These are phyloP conservation scores for Trametopsis cervina DNA, from an alignment of 768 basidiomycete species.

Conservation along the genomic window DNA sequence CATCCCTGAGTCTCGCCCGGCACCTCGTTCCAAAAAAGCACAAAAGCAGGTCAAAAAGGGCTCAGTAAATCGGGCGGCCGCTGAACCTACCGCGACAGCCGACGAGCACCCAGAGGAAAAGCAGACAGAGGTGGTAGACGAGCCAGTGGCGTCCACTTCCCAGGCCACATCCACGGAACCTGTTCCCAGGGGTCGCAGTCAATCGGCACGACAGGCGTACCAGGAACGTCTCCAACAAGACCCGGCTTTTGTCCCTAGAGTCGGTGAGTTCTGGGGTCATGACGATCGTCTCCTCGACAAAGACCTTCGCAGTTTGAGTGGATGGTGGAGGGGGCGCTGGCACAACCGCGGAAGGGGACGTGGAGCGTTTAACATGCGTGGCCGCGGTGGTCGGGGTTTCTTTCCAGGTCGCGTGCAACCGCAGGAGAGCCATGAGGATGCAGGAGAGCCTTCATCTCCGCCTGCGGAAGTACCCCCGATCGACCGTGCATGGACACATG, in stretches of 20 bases:
- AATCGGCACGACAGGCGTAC: constrained; percentile 78
- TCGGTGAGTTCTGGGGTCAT: constrained; percentile 93
- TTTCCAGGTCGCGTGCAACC: constrained; percentile 17
- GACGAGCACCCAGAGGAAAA: constrained; percentile 15
- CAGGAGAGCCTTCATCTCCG: constrained; percentile 16
- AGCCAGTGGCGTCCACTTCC: constrained; percentile 35
- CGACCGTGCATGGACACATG: constrained; percentile 75
- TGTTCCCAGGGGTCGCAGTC: constrained; percentile 37
- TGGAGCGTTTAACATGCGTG: constrained; percentile 39
- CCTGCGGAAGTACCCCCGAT: constrained; percentile 42
- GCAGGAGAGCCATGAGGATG: constrained; percentile 12
- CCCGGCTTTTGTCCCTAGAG: constrained; percentile 84
- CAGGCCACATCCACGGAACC: constrained; percentile 23
- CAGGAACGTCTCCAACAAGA: constrained; percentile 76
- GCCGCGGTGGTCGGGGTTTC: constrained; percentile 52
- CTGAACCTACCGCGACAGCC: constrained; percentile 24
- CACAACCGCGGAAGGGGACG: constrained; percentile 62
- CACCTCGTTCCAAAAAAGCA: constrained; percentile 17
- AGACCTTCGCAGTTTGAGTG: constrained; percentile 72
- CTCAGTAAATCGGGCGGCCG: constrained; percentile 28
- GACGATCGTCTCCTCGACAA: constrained; percentile 87
- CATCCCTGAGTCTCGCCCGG: constrained; percentile 20
- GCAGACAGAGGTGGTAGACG: constrained; percentile 17
- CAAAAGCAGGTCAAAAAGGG: constrained; percentile 29
- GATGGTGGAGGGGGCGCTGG: constrained; percentile 84